These are phyloP conservation scores for Pythium phragmiticola DNA, from an alignment of 352 stramenopile species.

Conservation along the genomic window DNA sequence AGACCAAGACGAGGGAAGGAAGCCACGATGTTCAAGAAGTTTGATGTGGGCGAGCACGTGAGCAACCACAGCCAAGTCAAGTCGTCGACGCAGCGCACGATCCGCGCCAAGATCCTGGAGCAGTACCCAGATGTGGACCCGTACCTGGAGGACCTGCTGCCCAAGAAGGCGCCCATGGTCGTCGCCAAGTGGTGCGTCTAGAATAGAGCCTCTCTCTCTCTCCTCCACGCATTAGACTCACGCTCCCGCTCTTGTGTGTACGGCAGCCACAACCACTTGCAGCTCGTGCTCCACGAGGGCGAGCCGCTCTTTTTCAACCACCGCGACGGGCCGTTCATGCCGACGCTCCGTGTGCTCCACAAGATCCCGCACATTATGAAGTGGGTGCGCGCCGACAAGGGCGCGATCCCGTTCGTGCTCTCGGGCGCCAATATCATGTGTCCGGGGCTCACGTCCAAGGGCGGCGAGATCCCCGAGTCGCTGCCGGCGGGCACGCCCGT, in stretches of 20 bases:
- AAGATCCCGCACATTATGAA: constrained; percentile 94
- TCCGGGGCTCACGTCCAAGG: constrained; percentile 94
- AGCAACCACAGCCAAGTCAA: constrained; percentile 97
- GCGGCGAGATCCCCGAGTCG: constrained; percentile 91
- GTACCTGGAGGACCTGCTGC: constrained; percentile 86
- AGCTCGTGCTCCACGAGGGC: constrained; percentile 87
- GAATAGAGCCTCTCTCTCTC: constrained; percentile 4
- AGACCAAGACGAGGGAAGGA: background rate
- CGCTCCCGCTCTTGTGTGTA: background rate
- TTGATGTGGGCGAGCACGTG: constrained; percentile 93
- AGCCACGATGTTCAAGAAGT: constrained; percentile 93
- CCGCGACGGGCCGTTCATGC: constrained; percentile 96
- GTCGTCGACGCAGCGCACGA: constrained; percentile 94
- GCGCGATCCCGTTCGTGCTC: constrained; percentile 97
- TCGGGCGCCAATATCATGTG: constrained; percentile 99
- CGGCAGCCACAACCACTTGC: constrained; percentile 71
- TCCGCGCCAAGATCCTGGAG: constrained; percentile 93
- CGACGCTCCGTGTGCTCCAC: constrained; percentile 95
- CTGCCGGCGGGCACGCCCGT: constrained; percentile 82
- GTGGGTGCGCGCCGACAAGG: constrained; percentile 94
- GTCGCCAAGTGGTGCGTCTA: constrained; percentile 86
- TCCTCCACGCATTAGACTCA: constrained; percentile 4
- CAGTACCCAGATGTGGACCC: constrained; percentile 92
- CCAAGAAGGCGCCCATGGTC: constrained; percentile 94
- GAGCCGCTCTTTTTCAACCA: constrained; percentile 96